Base-by-base conservation (phyloP, 495 filamentous ascomycete species). In the Beverwykella pulmonaria region DNA sequence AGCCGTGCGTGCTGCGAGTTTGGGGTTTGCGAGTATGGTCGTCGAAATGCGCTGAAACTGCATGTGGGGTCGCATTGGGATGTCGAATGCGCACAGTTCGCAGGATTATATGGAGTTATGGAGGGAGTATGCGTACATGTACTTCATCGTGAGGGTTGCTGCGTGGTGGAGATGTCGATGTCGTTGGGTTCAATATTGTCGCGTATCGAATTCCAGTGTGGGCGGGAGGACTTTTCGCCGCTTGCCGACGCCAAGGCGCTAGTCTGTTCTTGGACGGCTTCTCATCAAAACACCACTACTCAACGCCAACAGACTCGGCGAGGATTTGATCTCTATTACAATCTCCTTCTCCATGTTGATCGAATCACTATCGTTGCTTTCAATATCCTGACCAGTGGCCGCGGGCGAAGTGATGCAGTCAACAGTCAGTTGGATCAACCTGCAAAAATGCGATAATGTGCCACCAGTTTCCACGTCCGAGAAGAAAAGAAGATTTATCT, bases 91-190 rank as follows among this genome's bases (percentile, higher is more conserved):
- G 39, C 3, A n/a, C 6, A 14, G 17, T n/a, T n/a, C 15, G 39
- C 39, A 14, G 17, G 39, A n/a, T 44, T 6, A 44, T 44, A 34
- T 9, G 39, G 15, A n/a, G 20, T 9, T 4, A 39, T 1, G 26
- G 17, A 36, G 20, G 2, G 52, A 22, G 54, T 59, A 52, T 27
- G 32, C 67, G 61, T 65, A 69, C 67, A 69, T 69, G 67, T 69
- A 69, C 71, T 71, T 73, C 71, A 73, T 73, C 20, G 34, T 72
- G 70, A 55, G 47, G 53, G 47, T 50, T 36, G 62, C 53, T 26
- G 62, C 57, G 50, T 19, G 17, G 70, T 36, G 22, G 61, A 27
- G 70, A 67, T 46, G 65, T 44, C 58, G 65, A 52, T 52, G 69
- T 49, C 48, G 60, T 39, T 44, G 39, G 39, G 53, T 47, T 46